phyloP scores from a whole-genome alignment of 306 rosid genomes.

The Abrus precatorius region DNA sequence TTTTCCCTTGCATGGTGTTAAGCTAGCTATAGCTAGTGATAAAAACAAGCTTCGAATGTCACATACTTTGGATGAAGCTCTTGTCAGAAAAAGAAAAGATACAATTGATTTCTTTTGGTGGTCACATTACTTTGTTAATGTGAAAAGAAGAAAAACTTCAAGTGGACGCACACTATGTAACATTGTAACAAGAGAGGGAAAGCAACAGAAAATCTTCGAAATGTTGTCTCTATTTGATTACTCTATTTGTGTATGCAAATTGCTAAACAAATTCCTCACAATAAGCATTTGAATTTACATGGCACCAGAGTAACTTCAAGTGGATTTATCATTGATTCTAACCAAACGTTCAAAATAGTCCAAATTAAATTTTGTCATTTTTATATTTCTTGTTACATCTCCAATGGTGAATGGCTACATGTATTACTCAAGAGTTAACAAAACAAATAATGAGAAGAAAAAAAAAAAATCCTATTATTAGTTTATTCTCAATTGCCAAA shows the following conservation, averaged over 20 bases:
- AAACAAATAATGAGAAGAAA: background rate
- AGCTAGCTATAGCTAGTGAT: background rate
- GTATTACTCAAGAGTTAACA: background rate
- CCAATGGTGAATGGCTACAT: constrained; percentile 5
- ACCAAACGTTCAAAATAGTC: background rate
- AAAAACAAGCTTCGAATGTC: background rate
- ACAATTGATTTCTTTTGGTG: background rate
- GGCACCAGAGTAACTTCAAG: background rate
- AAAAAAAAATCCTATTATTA: background rate
- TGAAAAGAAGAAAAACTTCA: no score
- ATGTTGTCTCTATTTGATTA: constrained; percentile 9
- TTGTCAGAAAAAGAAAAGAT: background rate
- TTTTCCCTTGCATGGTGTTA: background rate
- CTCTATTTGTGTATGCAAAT: constrained; percentile 8
- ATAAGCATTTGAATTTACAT: constrained; percentile 6
- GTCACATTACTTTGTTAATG: background rate
- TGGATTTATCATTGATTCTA: constrained; percentile 18
- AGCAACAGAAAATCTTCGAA: background rate
- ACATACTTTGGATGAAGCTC: background rate
- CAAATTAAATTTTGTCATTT: constrained; percentile 16
- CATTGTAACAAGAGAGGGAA: background rate
- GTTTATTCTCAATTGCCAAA: constrained; percentile 28
- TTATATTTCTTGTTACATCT: constrained; percentile 2
- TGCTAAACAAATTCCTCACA: background rate
- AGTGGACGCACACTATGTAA: background rate